These are phyloP conservation scores for Cryptomeria japonica DNA, from an alignment of 75 land plant species.

Conservation along the genomic window DNA sequence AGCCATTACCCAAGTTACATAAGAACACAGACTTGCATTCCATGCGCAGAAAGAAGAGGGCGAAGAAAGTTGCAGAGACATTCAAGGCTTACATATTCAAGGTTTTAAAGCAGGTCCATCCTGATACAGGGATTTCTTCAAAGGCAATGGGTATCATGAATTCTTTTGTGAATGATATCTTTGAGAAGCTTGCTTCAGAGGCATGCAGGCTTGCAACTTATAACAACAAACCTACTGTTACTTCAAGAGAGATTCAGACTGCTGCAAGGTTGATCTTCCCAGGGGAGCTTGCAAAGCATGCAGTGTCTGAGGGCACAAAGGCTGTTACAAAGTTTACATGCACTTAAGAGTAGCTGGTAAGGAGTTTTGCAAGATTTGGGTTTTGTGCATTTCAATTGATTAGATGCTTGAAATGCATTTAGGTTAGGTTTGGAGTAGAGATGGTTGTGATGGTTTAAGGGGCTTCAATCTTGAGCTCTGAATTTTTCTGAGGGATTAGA, in stretches of 20 bases:
- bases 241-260: constrained; percentile 32
- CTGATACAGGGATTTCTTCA: constrained; percentile 29
- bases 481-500: no score
- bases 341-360: background rate
- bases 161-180: constrained; percentile 23
- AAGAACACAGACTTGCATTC: background rate
- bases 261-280: constrained; percentile 32
- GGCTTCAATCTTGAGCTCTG: no score
- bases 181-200: constrained; percentile 16
- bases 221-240: constrained; percentile 4
- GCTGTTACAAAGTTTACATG: constrained; percentile 23
- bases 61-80: constrained; percentile 5
- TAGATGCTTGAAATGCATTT: background rate
- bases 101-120: constrained; percentile 22
- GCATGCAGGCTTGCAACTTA: constrained; percentile 11
- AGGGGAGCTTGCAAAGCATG: constrained; percentile 34
- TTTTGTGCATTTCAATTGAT: background rate
- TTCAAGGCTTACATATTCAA: constrained; percentile 20
- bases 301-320: constrained; percentile 32
- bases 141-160: constrained; percentile 37
- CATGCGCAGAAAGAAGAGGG: background rate
- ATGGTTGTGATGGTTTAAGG: no score
- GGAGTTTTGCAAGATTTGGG: background rate
- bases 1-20: background rate
- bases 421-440: background rate